Conservation (phyloP, 2,329 filamentous ascomycete species). For the Pseudopyrenochaeta lycopersici region DNA sequence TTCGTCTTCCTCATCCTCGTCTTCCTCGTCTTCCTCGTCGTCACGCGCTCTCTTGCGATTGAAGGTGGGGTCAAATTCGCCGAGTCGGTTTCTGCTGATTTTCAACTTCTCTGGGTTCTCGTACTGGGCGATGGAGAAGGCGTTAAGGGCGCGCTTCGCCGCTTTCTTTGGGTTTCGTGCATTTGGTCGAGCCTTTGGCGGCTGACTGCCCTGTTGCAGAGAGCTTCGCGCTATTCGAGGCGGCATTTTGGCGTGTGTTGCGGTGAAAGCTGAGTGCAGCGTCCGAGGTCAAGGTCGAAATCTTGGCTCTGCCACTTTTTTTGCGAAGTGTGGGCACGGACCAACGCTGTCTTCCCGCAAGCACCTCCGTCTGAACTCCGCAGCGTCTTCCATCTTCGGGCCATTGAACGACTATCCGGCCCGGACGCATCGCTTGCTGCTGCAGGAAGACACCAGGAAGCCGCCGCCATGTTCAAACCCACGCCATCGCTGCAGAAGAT, state of each 20-base stretch:
- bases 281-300: slow-evolving; percentile 26
- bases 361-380: slow-evolving; percentile 28
- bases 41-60: slow-evolving; percentile 54
- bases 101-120: slow-evolving; percentile 62
- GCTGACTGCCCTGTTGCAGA: slow-evolving; percentile 38
- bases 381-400: slow-evolving; percentile 12
- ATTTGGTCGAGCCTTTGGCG: slow-evolving; percentile 42
- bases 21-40: slow-evolving; percentile 60
- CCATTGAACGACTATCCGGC: neutral
- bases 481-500: slow-evolving; percentile 73
- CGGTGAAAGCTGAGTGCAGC: slow-evolving; percentile 5
- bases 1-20: slow-evolving; percentile 38
- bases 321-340: slow-evolving; percentile 16
- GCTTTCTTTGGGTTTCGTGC: slow-evolving; percentile 55
- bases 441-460: neutral
- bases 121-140: slow-evolving; percentile 70
- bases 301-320: slow-evolving; percentile 35
- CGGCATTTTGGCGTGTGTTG: slow-evolving; percentile 50
- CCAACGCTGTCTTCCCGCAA: slow-evolving; percentile 8
- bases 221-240: slow-evolving; percentile 54
- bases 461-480: slow-evolving; percentile 66
- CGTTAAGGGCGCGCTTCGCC: slow-evolving; percentile 67
- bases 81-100: slow-evolving; percentile 66
- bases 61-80: slow-evolving; percentile 59
- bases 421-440: slow-evolving; percentile 6